phyloP scores from a whole-genome alignment of 306 rosid species.

The Albizia julibrissin region DNA sequence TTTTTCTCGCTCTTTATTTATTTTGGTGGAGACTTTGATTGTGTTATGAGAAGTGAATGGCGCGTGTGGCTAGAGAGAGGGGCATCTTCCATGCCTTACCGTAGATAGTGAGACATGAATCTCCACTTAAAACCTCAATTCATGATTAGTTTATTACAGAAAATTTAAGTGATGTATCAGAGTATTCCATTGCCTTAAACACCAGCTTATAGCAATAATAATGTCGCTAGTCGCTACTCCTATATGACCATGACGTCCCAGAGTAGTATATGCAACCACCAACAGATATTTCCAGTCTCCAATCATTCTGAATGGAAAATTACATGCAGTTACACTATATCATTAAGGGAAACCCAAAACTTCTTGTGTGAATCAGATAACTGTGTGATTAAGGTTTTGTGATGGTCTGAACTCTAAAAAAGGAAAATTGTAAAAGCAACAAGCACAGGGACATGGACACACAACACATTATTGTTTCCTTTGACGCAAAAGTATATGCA shows the following conservation, averaged over 20 bases:
- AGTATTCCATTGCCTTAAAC: conserved; percentile 15
- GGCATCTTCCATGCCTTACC: conserved; percentile 38
- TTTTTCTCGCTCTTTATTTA: background rate
- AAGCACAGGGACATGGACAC: background rate
- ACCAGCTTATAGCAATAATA: background rate
- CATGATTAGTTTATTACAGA: conserved; percentile 14
- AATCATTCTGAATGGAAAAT: background rate
- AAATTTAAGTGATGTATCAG: conserved; percentile 14
- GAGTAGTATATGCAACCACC: background rate
- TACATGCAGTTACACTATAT: background rate
- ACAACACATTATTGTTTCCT: background rate
- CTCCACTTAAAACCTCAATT: conserved; percentile 39
- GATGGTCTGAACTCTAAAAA: background rate
- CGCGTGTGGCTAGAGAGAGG: background rate
- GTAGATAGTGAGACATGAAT: conserved; percentile 40
- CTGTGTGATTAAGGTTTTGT: background rate
- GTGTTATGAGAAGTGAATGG: conserved; percentile 8
- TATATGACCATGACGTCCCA: too few species aligned
- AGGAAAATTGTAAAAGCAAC: background rate
- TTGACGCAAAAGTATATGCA: background rate
- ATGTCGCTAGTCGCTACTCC: background rate
- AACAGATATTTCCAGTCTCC: background rate
- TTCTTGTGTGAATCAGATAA: background rate
- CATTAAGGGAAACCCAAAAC: background rate
- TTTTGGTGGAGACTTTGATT: conserved; percentile 10